Base-by-base conservation (phyloP, 2,329 filamentous ascomycete species). In the Westerdykella ornata region DNA sequence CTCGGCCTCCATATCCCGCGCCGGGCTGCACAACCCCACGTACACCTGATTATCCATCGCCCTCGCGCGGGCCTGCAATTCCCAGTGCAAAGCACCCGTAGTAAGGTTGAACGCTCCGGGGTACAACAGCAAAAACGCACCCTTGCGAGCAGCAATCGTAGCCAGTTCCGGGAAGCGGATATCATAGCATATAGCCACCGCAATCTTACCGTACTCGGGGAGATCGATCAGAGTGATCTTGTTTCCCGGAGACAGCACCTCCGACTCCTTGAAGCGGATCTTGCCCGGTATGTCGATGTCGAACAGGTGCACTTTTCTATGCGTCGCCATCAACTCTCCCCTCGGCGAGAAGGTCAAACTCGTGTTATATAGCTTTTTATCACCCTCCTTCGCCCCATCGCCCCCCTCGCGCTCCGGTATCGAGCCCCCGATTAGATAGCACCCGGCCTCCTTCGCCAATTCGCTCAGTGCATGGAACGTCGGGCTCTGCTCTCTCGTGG, bases 81-180 rank as follows among this genome's bases (percentile, higher is more conserved):
- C 77, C 92, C 92, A 98, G 68, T 98, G 92, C 65, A 97, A 68
- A 5, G 85, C 83, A 0, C 92, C 92, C 0, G 92, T 98, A 0
- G 88, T 95, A 45, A 85, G 74, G 68, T 97, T 98, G 75, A 98
- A 98, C 1, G 92, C 92, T n/a, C 88, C 92, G 0, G 92, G 92
- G 67, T 96, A 97, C 14, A 97, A 65, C 40, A 97, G 78, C 35
- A 87, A 75, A 66, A 98, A 98, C 43, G 81, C 84, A n/a, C 84
- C 88, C 52, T 81, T 81, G 22, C 92, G 77, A 15, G 90, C 87
- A 0, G 90, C 90, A 42, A 97, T 83, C 62, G 80, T 92, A 3
- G 88, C 92, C 9, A 95, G 74, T 69, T 97, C 92, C 0, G 92
- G 90, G 72, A 98, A 98, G 31, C 92, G 87, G 41, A 98, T 80